phyloP scores from a whole-genome alignment of 345 rosid species.

The Noccaea caerulescens region DNA sequence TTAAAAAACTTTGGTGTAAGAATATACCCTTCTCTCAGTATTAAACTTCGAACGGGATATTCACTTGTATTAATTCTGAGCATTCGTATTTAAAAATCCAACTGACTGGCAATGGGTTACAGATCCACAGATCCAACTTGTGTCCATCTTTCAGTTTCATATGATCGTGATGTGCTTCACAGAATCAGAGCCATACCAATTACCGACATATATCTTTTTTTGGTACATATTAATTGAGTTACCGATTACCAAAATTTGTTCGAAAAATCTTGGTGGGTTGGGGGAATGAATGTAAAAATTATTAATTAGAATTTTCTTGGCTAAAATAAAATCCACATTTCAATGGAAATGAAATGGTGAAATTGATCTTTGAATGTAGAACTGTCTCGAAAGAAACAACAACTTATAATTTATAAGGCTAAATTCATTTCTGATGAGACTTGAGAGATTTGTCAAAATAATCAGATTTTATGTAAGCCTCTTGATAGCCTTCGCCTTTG shows the following conservation, averaged over 20 bases:
- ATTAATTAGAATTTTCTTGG: not conserved
- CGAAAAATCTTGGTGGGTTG: too few species aligned
- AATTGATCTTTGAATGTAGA: not conserved
- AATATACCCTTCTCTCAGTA: not conserved
- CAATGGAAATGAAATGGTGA: slow-evolving; percentile 4
- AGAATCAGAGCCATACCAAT: not conserved
- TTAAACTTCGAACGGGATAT: slow-evolving; percentile 15
- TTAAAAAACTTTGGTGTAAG: too few species aligned
- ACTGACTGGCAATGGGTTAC: not conserved
- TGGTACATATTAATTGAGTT: too few species aligned
- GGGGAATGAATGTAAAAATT: too few species aligned
- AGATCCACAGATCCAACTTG: slow-evolving; percentile 1
- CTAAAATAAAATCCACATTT: not conserved
- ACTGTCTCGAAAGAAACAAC: not conserved
- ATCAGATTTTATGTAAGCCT: not conserved
- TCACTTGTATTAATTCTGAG: not conserved
- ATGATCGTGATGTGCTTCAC: slow-evolving; percentile 22
- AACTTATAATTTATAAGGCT: not conserved
- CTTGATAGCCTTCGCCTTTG: not conserved
- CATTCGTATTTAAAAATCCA: not conserved
- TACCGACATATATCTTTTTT: not conserved
- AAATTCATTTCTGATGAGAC: not conserved
- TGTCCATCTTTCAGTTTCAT: slow-evolving; percentile 13
- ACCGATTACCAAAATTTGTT: too few species aligned
- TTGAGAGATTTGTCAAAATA: not conserved